Evolutionary conservation across 768 basidiomycete genomes (phyloP).

Genomic region (Trametes sanguinea): DNA sequence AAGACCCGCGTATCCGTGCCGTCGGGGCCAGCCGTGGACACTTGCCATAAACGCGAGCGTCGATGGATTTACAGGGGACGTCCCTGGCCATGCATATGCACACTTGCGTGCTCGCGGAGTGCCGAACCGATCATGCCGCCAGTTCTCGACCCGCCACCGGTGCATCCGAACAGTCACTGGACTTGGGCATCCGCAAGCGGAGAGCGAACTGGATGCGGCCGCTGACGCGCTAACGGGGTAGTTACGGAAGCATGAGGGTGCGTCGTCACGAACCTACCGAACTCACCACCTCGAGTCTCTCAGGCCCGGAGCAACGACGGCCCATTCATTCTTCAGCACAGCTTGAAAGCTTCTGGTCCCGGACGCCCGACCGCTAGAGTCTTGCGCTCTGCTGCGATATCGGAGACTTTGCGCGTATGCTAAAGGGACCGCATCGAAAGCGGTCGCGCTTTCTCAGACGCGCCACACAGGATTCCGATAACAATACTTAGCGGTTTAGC

Average conservation of each 20-base stretch:
- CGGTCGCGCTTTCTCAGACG: not conserved
- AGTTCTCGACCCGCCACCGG: conserved; percentile 7
- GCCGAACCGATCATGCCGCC: conserved; percentile 12
- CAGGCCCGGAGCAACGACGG: conserved; percentile 16
- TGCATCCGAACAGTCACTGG: not conserved
- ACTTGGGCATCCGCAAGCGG: conserved; percentile 4
- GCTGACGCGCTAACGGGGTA: conserved; percentile 11
- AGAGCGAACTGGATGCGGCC: not conserved
- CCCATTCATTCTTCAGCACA: conserved; percentile 18
- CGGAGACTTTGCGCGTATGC: conserved; percentile 10
- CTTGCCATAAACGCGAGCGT: conserved; percentile 7
- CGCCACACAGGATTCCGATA: conserved; percentile 1
- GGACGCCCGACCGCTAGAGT: conserved; percentile 8
- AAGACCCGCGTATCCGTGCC: conserved; percentile 16
- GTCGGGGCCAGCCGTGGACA: conserved; percentile 4
- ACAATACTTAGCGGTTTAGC: not conserved
- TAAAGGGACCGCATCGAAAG: conserved; percentile 1
- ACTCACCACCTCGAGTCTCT: not conserved
- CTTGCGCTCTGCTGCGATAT: conserved; percentile 6
- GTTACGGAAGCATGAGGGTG: conserved; percentile 16
- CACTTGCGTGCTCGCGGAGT: not conserved
- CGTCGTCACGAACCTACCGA: conserved; percentile 15
- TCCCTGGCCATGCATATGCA: not conserved
- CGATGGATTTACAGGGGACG: conserved; percentile 12
- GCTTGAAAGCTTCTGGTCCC: conserved; percentile 20